Conservation (phyloP, 108 stramenopile genomes). For the Cylindrotheca fusiformis region DNA sequence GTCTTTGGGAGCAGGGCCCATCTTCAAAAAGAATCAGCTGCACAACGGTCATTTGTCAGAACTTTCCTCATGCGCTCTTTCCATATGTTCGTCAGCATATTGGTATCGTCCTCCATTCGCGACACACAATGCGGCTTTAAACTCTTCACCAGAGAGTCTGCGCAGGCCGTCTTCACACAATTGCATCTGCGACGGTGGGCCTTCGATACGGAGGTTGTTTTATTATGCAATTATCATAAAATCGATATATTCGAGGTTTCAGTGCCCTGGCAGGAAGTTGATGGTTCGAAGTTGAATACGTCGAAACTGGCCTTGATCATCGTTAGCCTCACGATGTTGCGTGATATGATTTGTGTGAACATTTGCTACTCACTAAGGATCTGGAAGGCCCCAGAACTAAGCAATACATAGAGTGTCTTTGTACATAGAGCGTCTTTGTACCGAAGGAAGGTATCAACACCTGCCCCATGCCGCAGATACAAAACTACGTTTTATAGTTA, state of each 20-base stretch:
- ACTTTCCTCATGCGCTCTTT: conserved; percentile 75
- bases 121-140: conserved; percentile 91
- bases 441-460: not conserved
- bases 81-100: conserved; percentile 66
- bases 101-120: conserved; percentile 51
- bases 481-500: too few relatives aligned
- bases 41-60: conserved; percentile 59
- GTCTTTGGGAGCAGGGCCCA: conserved; percentile 82
- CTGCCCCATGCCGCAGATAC: not conserved
- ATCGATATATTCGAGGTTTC: conserved; percentile 61
- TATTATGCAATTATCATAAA: conserved; percentile 39
- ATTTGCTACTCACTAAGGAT: conserved; percentile 70
- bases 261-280: conserved; percentile 82
- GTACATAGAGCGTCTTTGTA: not conserved
- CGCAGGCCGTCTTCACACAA: conserved; percentile 44
- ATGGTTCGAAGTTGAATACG: conserved; percentile 76
- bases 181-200: conserved; percentile 81
- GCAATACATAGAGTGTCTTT: not conserved
- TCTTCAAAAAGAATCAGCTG: conserved; percentile 43
- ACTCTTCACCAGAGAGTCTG: conserved; percentile 54
- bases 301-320: conserved; percentile 52
- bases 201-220: conserved; percentile 82
- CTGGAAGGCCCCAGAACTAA: conserved; percentile 38
- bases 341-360: conserved; percentile 87
- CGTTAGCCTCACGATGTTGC: conserved; percentile 68